Base-by-base conservation (phyloP, 208 protist species). In the Crithidia thermophila region DNA sequence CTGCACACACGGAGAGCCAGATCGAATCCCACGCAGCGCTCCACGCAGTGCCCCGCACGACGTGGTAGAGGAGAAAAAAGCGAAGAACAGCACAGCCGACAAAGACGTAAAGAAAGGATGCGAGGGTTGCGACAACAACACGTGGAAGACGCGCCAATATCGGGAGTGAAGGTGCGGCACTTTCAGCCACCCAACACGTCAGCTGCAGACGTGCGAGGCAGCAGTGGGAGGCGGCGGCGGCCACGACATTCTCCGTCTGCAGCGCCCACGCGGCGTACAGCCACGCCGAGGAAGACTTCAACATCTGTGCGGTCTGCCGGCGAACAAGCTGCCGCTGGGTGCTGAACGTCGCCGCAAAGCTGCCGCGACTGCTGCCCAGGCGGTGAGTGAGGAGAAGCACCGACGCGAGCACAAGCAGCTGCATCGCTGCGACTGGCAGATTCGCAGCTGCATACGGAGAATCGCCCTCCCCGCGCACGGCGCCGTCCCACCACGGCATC, bases 221-320 rank as follows among this genome's bases (percentile, higher is more conserved):
- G 49, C 47, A 36, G 4, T 58, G 67, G 33, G 60, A 43, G 6
- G 67, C 67, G 1, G 50, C 47, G 2, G 67, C 67, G 1, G 56
- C 67, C 10, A 65, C 57, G 18, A 20, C 31, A 37, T 21, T 65
- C 45, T 55, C 30, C 37, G 0, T 33, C 33, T 43, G 55, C 67
- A 42, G 20, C 20, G 67, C 57, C 67, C 67, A 72, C n/a, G 67
- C 67, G 7, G 36, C 50, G 37, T 51, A 53, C 13, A 72, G 20
- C 67, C 67, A 72, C 14, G 36, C 50, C 16, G 45, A 0, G 28
- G 57, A 51, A n/a, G 28, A 45, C 2, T 25, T 23, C 1, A 39
- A 20, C 27, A 64, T n/a, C n/a, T 36, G 56, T 5, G 67, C 49
- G 37, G 25, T 37, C 28, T 72, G 55, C 6, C 21, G 30, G 3